Base-by-base conservation (phyloP, 768 basidiomycete species). In the Leucogyrophana mollusca region DNA sequence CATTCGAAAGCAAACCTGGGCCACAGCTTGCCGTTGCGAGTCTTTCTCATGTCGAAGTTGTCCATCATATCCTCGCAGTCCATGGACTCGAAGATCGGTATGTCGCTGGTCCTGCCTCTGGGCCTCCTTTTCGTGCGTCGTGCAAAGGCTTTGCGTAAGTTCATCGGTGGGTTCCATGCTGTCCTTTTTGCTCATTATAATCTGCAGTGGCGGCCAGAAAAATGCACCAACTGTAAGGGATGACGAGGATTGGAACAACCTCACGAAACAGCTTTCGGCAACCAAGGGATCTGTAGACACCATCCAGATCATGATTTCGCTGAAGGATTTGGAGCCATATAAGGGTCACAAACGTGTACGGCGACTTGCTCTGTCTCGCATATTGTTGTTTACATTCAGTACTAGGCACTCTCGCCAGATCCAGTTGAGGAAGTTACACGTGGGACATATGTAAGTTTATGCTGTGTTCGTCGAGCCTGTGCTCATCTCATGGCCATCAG, bases 61-160 rank as follows among this genome's bases (percentile, higher is more conserved):
- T 56, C 52, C 49, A 49, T 20, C 47, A 40, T 7, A 52, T 46
- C 23, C 43, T 55, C 20, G 24, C 9, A 9, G 37, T 46, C 16
- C 52, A 56, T 41, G 45, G 44, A 30, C 46, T 57, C 21, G 14
- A 17, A 23, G 48, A 52, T 21, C 36, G 51, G 17, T 63, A 46
- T 39, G 51, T 45, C 24, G 50, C 53, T 14, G 55, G 54, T 5
- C 41, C 52, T 10, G 38, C 54, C 34, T 52, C 43, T 5, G 59
- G 61, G 1, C 61, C 59, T 10, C 45, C 46, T 13, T 57, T 61
- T 52, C 54, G 53, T 41, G 23, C 61, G 1, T 59, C 44, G 22
- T 62, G 56, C 57, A 51, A 39, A 13, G 59, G 53, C 14, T 48
- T 49, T 5, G 51, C 18, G 60, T 62, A 43, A 17, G 35, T 50